Base-by-base conservation (phyloP, 306 rosid species). In the Begonia masoniana region DNA sequence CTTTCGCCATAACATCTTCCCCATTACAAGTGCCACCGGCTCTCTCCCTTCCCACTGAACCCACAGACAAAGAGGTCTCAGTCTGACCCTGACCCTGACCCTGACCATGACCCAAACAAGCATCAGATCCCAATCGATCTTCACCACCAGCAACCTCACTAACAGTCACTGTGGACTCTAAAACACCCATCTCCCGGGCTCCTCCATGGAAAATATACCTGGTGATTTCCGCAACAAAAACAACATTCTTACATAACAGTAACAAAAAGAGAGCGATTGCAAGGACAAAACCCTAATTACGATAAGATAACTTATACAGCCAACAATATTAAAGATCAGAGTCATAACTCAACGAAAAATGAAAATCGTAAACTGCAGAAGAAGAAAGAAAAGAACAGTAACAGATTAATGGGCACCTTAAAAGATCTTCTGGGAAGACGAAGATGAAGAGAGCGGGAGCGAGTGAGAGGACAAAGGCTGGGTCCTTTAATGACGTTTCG, bases 1-100 rank as follows among this genome's bases (percentile, higher is more conserved):
- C 94, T 76, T 78, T 87, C 63, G 83, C 78, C 89, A 83, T 75
- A 62, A 83, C 52, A 42, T 81, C 96, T 59, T 69, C 80, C 69
- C 87, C 94, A 75, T 75, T 76, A 69, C 94, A 81, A 55, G 52
- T 54, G 47, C 66, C 83, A 47, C 54, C 53, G 46, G 11, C 46
- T 41, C 66, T 70, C 54, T 51, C 78, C 41, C 49, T 76, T 31
- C 68, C 74, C 56, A 45, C 69, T 21, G 67, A 51, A 35, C 62
- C 77, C 64, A 55, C 71, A 21, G 70, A 45, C 41, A 62, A 67
- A 53, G 70, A 49, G 43, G 65, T 82, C 41, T 76, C 73, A 62
- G 43, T 53, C 58, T 26, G 69, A 42, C 68, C 19, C 39, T 31
- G 39, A 26, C 68, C 19, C 39, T 31, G 39, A 26, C 41, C 46